Evolutionary conservation across 2,329 filamentous ascomycete genomes (phyloP).

Genomic region (Phialophora tarda): DNA sequence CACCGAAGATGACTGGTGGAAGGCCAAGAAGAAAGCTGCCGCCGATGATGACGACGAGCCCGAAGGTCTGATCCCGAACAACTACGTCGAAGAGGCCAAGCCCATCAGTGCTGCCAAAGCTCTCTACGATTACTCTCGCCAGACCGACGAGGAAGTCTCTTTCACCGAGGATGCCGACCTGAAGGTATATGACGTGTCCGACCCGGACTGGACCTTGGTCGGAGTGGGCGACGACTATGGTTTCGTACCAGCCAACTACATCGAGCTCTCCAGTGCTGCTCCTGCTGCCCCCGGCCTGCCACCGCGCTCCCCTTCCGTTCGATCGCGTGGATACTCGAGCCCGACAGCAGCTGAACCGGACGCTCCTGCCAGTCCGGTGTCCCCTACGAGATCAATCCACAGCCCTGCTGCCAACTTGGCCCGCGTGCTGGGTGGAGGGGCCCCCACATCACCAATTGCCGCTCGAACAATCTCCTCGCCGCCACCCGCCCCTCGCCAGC

Average conservation of each 20-base stretch:
- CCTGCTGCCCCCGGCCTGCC: constrained; percentile 39
- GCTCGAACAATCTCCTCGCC: constrained; percentile 45
- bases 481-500: constrained; percentile 52
- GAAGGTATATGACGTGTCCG: constrained; percentile 84
- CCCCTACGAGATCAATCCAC: constrained; percentile 53
- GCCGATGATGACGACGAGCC: constrained; percentile 88
- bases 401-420: constrained; percentile 67
- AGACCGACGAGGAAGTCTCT: constrained; percentile 97
- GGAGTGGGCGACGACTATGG: constrained; percentile 84
- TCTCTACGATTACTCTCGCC: constrained; percentile 96
- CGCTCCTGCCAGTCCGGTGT: constrained; percentile 37
- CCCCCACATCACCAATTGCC: constrained; percentile 43
- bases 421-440: constrained; percentile 48
- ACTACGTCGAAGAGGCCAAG: constrained; percentile 85
- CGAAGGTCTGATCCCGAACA: constrained; percentile 86
- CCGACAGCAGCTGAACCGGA: constrained; percentile 40
- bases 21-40: constrained; percentile 86
- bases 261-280: constrained; percentile 68
- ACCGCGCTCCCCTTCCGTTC: constrained; percentile 52
- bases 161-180: constrained; percentile 87
- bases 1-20: constrained; percentile 87
- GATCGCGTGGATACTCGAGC: constrained; percentile 38
- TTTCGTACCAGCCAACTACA: constrained; percentile 95
- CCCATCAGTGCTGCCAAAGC: constrained; percentile 76
- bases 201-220: constrained; percentile 96